phyloP scores from a whole-genome alignment of 345 rosid species.

The sweet orange (Citrus sinensis) region DVS_A1.0 CM039165.1:30546001-30546500 shows the following conservation, averaged over 20 bases:
- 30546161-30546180: too few relatives aligned
- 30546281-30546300: too few relatives aligned
- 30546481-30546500: not conserved
- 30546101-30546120: not conserved
- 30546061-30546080: not conserved
- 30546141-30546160: too few relatives aligned
- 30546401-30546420: not conserved
- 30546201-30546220: too few relatives aligned
- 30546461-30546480: slow-evolving; percentile 1
- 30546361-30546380: not conserved
- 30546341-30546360: not conserved
- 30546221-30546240: too few relatives aligned
- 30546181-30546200: too few relatives aligned
- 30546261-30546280: not conserved
- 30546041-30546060: not conserved
- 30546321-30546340: not conserved
- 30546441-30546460: not conserved
- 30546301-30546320: not conserved
- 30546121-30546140: not conserved
- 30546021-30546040: slow-evolving; percentile 6
- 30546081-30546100: not conserved
- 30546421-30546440: not conserved
- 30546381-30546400: not conserved
- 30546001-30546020: slow-evolving; percentile 28
- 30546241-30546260: too few relatives aligned